Base-by-base conservation (phyloP, 441 rosid genomes). In the Rhodomyrtus psidioides region DNA sequence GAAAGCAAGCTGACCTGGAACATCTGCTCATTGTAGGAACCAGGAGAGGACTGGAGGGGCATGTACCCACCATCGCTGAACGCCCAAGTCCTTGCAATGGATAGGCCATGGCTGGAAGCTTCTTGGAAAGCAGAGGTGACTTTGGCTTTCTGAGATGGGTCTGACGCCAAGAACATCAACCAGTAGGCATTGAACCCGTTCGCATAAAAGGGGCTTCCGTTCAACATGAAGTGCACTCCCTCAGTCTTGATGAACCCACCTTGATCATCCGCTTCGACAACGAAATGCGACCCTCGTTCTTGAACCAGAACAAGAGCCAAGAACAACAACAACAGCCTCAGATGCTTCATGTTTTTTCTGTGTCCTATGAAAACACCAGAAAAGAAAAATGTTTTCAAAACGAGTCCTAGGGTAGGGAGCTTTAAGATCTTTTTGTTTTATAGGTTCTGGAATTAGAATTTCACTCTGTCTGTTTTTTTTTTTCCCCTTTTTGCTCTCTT, bases 171-270 rank as follows among this genome's bases (percentile, higher is more conserved):
- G 85, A 94, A 94, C 99, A 97, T 97, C 84, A 97, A 89, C 99
- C 99, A 97, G 90, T 97, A 97, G 53, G 99, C 98, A 86, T 97
- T 97, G 93, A 97, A 96, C 56, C 99, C 99, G 88, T 95, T 95
- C 70, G 96, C 96, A 85, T 94, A 97, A 86, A 88, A 96, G 74
- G 95, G 98, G 86, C 87, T 91, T 3, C 98, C 99, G 88, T 95
- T 93, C 84, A 96, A 85, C 85, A 90, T 86, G 87, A 97, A 96
- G 85, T 93, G 96, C 44, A 89, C 87, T 86, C 99, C 97, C 90
- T 93, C 93, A 28, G 93, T 93, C 87, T 92, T 92, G 42, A 97
- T 88, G 86, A 97, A 97, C 57, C 90, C 92, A 87, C 91, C 94
- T 44, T 88, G 89, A 59, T 51, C 82, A 65, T 94, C 91, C 57